phyloP scores from a whole-genome alignment of 2,329 filamentous ascomycete species.

The Aureobasidium uvarum region DNA sequence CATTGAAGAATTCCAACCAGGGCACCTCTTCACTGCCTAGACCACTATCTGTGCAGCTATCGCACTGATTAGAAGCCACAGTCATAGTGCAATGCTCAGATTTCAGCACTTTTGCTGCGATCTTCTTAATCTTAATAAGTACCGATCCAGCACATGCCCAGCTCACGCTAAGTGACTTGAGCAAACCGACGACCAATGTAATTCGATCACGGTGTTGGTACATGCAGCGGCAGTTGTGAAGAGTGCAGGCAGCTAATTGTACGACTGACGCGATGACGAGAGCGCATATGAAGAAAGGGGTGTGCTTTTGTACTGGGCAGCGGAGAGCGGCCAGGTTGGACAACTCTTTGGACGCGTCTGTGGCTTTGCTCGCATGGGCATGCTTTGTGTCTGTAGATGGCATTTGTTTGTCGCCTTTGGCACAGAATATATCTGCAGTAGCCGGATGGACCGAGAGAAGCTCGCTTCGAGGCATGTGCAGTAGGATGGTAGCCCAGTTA shows the following conservation, averaged over 20 bases:
- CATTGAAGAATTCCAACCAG: conserved; percentile 19
- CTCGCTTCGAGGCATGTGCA: conserved; percentile 77
- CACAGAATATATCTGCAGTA: conserved; percentile 47
- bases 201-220: conserved; percentile 65
- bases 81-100: conserved; percentile 12
- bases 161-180: conserved; percentile 64
- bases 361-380: conserved; percentile 74
- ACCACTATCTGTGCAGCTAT: conserved; percentile 19
- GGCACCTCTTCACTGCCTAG: conserved; percentile 1
- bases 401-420: conserved; percentile 47
- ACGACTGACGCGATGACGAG: conserved; percentile 76
- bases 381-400: conserved; percentile 55
- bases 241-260: conserved; percentile 75
- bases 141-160: conserved; percentile 72
- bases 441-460: conserved; percentile 61
- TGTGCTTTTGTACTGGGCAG: conserved; percentile 66
- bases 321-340: conserved; percentile 73
- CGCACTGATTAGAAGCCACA: conserved; percentile 7
- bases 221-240: conserved; percentile 54
- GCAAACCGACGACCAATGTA: conserved; percentile 73
- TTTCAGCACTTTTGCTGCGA: conserved; percentile 50
- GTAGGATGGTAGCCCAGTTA: conserved; percentile 62
- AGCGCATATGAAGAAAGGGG: conserved; percentile 79
- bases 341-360: conserved; percentile 75
- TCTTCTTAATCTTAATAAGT: conserved; percentile 69